phyloP scores from a whole-genome alignment of 345 rosid species.

The Euphorbia lathyris region DNA sequence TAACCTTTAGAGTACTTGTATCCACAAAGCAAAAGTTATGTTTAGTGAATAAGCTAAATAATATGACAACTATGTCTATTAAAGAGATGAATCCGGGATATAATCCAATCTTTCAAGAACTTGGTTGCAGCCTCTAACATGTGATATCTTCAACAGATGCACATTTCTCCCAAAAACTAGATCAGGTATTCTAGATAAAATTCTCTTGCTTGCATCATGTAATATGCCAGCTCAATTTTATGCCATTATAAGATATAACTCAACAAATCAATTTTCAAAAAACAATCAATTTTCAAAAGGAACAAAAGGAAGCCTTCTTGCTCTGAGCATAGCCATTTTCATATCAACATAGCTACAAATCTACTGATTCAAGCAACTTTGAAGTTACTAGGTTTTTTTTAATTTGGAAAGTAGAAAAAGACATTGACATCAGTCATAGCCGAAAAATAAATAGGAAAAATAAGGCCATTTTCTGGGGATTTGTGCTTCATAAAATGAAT shows the following conservation, averaged over 20 bases:
- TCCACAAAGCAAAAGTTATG: too few relatives aligned
- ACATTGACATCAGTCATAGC: not conserved
- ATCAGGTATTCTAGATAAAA: not conserved
- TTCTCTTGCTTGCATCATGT: not conserved
- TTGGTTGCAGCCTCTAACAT: not conserved
- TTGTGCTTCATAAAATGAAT: not conserved
- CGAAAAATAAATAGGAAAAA: not conserved
- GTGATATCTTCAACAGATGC: not conserved
- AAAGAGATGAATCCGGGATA: not conserved
- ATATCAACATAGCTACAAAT: not conserved
- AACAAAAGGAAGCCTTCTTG: not conserved
- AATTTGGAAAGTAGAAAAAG: not conserved
- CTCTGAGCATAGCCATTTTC: not conserved
- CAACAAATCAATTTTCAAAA: not conserved
- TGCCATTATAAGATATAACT: not conserved
- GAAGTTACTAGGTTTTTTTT: not conserved
- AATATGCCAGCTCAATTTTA: not conserved
- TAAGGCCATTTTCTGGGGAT: not conserved
- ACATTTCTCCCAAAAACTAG: not conserved
- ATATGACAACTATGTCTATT: not conserved
- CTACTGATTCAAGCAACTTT: not conserved
- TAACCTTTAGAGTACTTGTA: conserved; percentile 8
- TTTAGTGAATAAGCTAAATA: too few relatives aligned
- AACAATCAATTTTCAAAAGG: too few relatives aligned
- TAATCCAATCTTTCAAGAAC: not conserved